Percentiles rank a stretch among this genome's conserved stretches.
These are phyloP conservation scores for Zalerion maritima DNA, from an alignment of 495 filamentous ascomycete genomes.

Conservation along the genomic window DNA sequence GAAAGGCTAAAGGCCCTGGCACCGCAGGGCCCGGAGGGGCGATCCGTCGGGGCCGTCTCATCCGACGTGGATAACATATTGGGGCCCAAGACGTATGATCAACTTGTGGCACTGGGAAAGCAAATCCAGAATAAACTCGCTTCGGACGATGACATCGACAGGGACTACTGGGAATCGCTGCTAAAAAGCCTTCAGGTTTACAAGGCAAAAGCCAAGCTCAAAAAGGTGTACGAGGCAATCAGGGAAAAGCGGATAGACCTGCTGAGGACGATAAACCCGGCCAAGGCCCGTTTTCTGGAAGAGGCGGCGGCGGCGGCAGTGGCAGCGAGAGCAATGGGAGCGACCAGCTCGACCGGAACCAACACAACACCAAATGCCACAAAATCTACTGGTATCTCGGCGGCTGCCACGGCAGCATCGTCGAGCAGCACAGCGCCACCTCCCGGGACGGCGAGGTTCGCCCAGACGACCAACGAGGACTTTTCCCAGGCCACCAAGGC, in stretches of 20 bases:
- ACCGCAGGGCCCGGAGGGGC: constrained; percentile 45
- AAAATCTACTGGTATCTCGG: constrained; percentile 10
- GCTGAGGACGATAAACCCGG: constrained; percentile 51
- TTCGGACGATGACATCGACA: constrained; percentile 85
- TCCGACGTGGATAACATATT: constrained; percentile 79
- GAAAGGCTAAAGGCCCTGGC: constrained; percentile 57
- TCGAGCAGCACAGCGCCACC: constrained; percentile 30
- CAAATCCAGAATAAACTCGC: constrained; percentile 74
- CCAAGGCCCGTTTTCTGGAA: constrained; percentile 45
- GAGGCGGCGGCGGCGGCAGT: constrained; percentile 15
- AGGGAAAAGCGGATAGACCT: constrained; percentile 56
- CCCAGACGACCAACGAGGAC: constrained; percentile 61
- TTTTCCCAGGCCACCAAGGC: constrained; percentile 86
- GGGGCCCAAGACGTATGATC: constrained; percentile 71
- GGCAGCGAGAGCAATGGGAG: constrained; percentile 13
- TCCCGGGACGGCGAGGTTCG: constrained; percentile 54
- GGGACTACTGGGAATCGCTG: constrained; percentile 94
- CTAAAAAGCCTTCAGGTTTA: constrained; percentile 71
- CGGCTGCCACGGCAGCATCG: constrained; percentile 9
- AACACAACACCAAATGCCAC: constrained; percentile 1
- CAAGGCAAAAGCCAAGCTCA: constrained; percentile 81
- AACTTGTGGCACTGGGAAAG: constrained; percentile 67
- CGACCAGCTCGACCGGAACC: constrained; percentile 3
- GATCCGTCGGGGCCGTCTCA: constrained; percentile 67
- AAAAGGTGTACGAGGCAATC: constrained; percentile 65